These are phyloP conservation scores for Magnolia sinica DNA, from an alignment of 164 flowering plant species.

Conservation along the genomic window DNA sequence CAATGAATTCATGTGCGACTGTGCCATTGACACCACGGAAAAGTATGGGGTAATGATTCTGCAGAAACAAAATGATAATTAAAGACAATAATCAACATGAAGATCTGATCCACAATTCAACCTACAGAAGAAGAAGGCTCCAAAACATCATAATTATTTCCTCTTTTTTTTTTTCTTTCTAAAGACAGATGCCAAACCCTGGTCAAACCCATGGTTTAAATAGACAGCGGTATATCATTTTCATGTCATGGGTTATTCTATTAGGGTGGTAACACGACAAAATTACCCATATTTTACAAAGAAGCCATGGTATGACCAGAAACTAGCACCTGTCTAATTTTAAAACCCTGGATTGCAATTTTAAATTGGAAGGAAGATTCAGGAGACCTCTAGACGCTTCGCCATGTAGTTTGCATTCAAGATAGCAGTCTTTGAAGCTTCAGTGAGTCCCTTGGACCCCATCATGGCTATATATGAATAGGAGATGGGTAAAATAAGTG, in stretches of 20 bases:
- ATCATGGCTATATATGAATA: slow-evolving; percentile 97
- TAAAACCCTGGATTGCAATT: neutral
- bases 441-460: slow-evolving; percentile 97
- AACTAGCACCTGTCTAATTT: neutral
- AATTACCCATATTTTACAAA: neutral
- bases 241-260: too few species aligned
- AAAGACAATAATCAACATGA: neutral
- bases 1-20: slow-evolving; percentile 89
- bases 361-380: slow-evolving; percentile 9
- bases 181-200: neutral
- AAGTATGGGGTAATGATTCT: slow-evolving; percentile 85
- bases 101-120: neutral
- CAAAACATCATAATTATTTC: neutral
- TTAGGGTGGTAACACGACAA: neutral
- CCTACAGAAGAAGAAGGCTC: neutral
- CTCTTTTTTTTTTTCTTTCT: neutral
- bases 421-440: slow-evolving; percentile 91
- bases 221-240: too few species aligned
- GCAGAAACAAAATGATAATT: slow-evolving; percentile 18
- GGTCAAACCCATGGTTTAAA: too few species aligned
- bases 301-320: neutral
- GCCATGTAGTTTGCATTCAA: slow-evolving; percentile 99
- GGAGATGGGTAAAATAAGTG: slow-evolving; percentile 94
- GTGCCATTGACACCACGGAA: slow-evolving; percentile 99
- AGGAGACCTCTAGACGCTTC: slow-evolving; percentile 86